Evolutionary conservation across 441 rosid species (phyloP), one percentile per base, ranked within the genome.

Genomic region (Adansonia madagascariensis): DNA sequence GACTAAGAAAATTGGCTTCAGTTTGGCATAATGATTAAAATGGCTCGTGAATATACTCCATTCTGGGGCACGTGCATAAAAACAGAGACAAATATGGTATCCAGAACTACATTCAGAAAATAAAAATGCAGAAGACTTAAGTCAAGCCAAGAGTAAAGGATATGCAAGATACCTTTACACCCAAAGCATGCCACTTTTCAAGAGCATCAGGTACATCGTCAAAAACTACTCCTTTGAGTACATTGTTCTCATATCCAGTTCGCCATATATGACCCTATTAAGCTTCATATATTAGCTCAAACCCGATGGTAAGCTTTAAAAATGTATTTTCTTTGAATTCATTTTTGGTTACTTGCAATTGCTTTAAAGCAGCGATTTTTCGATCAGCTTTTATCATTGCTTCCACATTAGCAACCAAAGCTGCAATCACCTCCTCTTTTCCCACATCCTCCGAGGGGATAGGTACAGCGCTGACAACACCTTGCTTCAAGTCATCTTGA

Each of bases 381-480:
- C 98, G 85, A 88, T 96, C 98, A 8, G 98, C 94, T 85, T 77
- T 90, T 80, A 96, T 94, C 99, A 94, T 96, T 81, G 87, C 96
- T 77, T 91, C 93, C 57, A 94, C 91, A 67, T 94, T 96, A 75
- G 91, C 85, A 84, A 94, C 97, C 85, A 94, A 71, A 84, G 97
- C 93, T 31, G 91, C 89, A 84, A 96, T 85, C 41, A 96, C 89
- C 77, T 87, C 85, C 75, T 96, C 98, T 85, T 91, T 89, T 72
- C 96, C 96, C 47, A 83, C 90, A 82, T 88, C 91, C 81, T 85
- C 76, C 1, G 85, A 78, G 43, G 98, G 98, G 73, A 96, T 85
- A 41, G 96, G 87, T 73, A 89, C 85, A 67, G 96, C 88, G 7
- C 91, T 93, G 12, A 64, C 20, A 80, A 96, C 83, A 71, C 95